Evolutionary conservation across 1,284 basidiomycete species (phyloP), one percentile per base, ranked within the genome.

Genomic region (Fistulinella cinereoalba): DNA sequence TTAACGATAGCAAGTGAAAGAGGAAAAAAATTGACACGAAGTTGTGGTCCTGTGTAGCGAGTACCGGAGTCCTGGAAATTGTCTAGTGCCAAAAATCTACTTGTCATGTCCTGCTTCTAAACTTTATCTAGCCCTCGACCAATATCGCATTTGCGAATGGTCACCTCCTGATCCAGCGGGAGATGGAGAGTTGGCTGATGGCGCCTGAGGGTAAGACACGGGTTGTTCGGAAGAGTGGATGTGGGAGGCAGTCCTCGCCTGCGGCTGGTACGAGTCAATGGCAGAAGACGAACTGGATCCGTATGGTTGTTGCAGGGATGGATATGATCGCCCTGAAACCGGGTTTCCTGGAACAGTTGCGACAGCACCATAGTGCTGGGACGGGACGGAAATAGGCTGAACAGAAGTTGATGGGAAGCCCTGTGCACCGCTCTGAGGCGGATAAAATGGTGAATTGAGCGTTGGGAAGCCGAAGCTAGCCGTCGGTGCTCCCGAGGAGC

Each of bases 401-500:
- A 62, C 62, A 25, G 57, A 54, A 41, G 61, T 49, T 18, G 62
- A 36, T 21, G 56, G 25, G 44, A 56, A 63, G 44, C 38, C 57
- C 23, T 49, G 66, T 24, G 46, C 31, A 42, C 38, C 51, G 65
- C 39, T 62, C 50, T 66, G 62, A 31, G 55, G 46, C 46, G 77
- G 72, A 64, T 68, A 74, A 62, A 74, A 79, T 6, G 76, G 67
- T 18, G 76, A 69, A 50, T 51, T 72, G 34, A 73, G 58, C 16
- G 72, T 73, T 27, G 69, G 61, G 49, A 73, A 66, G 32, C 45
- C 15, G 51, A 55, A 65, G 32, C 44, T 47, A 23, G 58, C 34
- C 40, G 55, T 32, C 24, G 58, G 24, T n/a, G 56, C 16, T 18
- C 53, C 61, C 40, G 59, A 53, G 44, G 60, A 46, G 37, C 49